Evolutionary conservation across 2,329 filamentous ascomycete genomes (phyloP), one percentile per base, ranked within the genome.

Genomic region (Claviceps maximensis): DNA sequence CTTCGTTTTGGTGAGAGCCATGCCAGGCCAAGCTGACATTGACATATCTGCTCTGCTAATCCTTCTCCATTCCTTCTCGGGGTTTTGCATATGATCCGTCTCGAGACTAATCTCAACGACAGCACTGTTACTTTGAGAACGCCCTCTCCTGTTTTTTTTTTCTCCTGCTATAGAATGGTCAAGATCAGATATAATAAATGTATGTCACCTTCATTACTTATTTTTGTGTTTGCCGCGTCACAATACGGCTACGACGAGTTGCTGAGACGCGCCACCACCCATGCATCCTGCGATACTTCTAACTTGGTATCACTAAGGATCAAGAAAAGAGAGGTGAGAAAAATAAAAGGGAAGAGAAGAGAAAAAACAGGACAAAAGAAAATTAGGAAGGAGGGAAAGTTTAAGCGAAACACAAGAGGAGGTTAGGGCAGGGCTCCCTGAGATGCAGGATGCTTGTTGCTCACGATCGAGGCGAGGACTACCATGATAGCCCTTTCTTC

Each of bases 291-390:
- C 51, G 56, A 54, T 57, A 54, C 47, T 47, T 61, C 59, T 61
- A 58, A 53, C 33, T 58, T 60, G 59, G 58, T 61, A 61, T 61
- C 59, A 59, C 52, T 60, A 60, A 56, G 54, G 49, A 41, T 52
- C 57, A 55, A 53, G 52, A 55, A 53, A 57, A 2, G 41, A 47
- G 17, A 12, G 6, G 12, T n/a, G n/a, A n/a, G 4, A 33, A 42
- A 42, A 21, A 49, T 3, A 40, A 49, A n/a, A 40, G 15, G 8
- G 27, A 38, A 49, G 13, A 29, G 23, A 15, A 29, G 13, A 33
- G 12, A 23, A 10, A 21, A 23, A 3, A 33, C 17, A 4, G 10
- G 38, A 46, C 9, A 8, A 45, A 8, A 44, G 33, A 10, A 15
- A 31, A 47, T 19, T 31, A 17, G n/a, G 7, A n/a, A 25, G 12